Conservation (phyloP, 495 filamentous ascomycete genomes). For the Neurospora sp. region DNA sequence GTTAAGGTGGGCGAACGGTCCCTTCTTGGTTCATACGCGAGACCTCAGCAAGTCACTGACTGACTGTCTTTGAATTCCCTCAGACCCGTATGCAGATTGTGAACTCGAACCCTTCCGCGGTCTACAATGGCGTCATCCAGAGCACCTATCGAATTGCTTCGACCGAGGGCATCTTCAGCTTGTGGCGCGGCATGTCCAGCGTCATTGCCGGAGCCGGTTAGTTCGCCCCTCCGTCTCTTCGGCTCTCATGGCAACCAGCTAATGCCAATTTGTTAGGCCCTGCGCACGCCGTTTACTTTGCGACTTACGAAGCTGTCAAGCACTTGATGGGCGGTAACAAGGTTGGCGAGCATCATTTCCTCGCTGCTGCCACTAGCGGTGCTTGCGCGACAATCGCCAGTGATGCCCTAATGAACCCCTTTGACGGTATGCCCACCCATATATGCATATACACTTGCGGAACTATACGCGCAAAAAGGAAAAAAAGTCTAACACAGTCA, state of each 20-base stretch:
- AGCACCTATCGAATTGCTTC: conserved; percentile 84
- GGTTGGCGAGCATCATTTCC: conserved; percentile 78
- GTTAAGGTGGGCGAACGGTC: conserved; percentile 65
- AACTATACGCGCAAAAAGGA: neutral
- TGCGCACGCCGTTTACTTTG: conserved; percentile 96
- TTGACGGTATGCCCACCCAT: conserved; percentile 65
- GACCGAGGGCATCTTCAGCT: conserved; percentile 76
- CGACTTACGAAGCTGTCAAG: conserved; percentile 95
- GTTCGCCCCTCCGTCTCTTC: conserved; percentile 15
- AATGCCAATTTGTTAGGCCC: conserved; percentile 51
- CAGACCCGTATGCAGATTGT: conserved; percentile 98
- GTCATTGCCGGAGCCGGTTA: conserved; percentile 90
- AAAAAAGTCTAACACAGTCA: conserved; percentile 10
- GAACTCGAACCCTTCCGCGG: conserved; percentile 71
- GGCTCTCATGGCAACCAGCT: conserved; percentile 7
- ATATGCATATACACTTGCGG: neutral
- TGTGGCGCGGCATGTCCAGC: conserved; percentile 96
- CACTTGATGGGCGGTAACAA: conserved; percentile 89
- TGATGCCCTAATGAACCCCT: conserved; percentile 98
- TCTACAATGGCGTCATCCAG: conserved; percentile 87
- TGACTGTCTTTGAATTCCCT: conserved; percentile 12
- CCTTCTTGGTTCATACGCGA: neutral
- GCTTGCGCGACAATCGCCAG: conserved; percentile 92
- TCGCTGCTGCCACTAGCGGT: conserved; percentile 86
- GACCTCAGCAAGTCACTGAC: conserved; percentile 7